Percentiles rank a stretch among this genome's conserved stretches.
These are phyloP conservation scores for Dendrothele bispora DNA, from an alignment of 768 basidiomycete genomes.

Conservation along the genomic window DNA sequence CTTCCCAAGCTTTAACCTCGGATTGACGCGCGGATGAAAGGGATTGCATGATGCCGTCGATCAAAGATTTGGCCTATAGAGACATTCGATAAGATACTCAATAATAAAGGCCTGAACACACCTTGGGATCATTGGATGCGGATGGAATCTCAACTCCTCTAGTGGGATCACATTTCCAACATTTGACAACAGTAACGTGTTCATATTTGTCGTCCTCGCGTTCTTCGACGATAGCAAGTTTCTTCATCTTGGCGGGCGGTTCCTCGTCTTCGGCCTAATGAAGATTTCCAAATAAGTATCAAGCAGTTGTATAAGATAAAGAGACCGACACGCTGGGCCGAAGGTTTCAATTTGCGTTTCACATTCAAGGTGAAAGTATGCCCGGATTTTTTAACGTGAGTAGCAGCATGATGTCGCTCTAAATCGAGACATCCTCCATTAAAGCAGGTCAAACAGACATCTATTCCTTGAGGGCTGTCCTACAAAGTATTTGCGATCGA, in stretches of 20 bases:
- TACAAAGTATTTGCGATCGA: conserved; percentile 28
- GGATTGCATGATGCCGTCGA: conserved; percentile 72
- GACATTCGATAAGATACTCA: neutral
- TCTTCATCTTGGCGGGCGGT: conserved; percentile 87
- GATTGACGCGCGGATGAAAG: conserved; percentile 89
- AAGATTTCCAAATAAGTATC: neutral
- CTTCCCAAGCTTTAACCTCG: conserved; percentile 97
- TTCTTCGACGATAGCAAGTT: conserved; percentile 85
- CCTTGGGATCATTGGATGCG: conserved; percentile 34
- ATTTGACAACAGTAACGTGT: conserved; percentile 60
- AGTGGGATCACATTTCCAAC: conserved; percentile 69
- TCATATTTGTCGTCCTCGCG: conserved; percentile 90
- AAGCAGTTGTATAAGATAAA: neutral
- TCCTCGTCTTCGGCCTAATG: conserved; percentile 68
- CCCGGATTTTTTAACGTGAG: conserved; percentile 69
- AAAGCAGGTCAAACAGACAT: conserved; percentile 92
- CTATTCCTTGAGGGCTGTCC: conserved; percentile 75
- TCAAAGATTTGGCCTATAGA: conserved; percentile 51
- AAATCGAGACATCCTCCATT: conserved; percentile 81
- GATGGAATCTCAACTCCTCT: conserved; percentile 47
- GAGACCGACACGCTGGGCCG: conserved; percentile 60
- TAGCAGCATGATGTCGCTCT: conserved; percentile 68
- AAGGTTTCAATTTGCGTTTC: conserved; percentile 67
- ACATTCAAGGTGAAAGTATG: conserved; percentile 83
- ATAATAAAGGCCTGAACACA: conserved; percentile 13